Evolutionary conservation across 2,329 filamentous ascomycete species (phyloP).

Genomic region (Verticillium albo-atrum): DNA sequence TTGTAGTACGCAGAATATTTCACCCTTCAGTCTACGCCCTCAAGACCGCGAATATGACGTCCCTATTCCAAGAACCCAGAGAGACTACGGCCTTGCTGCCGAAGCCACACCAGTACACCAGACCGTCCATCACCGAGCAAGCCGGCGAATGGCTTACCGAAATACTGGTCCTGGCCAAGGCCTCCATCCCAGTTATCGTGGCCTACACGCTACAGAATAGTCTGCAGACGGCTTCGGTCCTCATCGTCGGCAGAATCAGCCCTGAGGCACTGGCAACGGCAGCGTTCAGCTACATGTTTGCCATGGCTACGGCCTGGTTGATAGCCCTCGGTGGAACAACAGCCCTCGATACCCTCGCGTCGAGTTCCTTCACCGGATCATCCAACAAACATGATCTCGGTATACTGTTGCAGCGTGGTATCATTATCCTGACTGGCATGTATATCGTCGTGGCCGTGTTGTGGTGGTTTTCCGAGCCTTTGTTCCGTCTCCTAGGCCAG

Average conservation of each 20-base stretch:
- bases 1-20: neutral
- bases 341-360: constrained; percentile 79
- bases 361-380: constrained; percentile 76
- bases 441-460: constrained; percentile 69
- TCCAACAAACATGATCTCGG: constrained; percentile 75
- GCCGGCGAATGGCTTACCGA: constrained; percentile 33
- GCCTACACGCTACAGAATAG: constrained; percentile 85
- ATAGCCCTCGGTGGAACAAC: constrained; percentile 83
- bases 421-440: constrained; percentile 67
- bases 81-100: constrained; percentile 12
- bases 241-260: constrained; percentile 75
- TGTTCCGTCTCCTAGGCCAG: constrained; percentile 73
- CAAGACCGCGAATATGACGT: neutral
- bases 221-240: constrained; percentile 74
- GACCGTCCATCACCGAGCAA: neutral
- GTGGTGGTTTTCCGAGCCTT: constrained; percentile 69
- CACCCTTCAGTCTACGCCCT: neutral
- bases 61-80: constrained; percentile 4
- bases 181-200: constrained; percentile 72
- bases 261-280: constrained; percentile 76
- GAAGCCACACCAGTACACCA: constrained; percentile 1
- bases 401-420: constrained; percentile 69
- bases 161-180: constrained; percentile 62
- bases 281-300: constrained; percentile 91
- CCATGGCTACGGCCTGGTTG: constrained; percentile 83